Evolutionary conservation across 768 basidiomycete genomes (phyloP).

Genomic region (Tephrocybe sp.): DNA sequence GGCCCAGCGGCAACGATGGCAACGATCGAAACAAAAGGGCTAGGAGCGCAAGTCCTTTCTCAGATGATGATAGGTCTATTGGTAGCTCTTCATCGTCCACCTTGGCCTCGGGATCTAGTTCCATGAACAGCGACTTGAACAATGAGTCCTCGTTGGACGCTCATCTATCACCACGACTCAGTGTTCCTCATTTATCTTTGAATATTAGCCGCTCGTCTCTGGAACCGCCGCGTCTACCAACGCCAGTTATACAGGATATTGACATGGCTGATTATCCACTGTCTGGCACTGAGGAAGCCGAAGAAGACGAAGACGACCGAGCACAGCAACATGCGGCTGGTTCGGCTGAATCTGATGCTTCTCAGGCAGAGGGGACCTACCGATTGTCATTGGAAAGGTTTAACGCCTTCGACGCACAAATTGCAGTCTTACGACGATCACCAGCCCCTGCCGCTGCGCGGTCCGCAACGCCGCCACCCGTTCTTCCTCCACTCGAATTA

Average conservation of each 20-base stretch:
- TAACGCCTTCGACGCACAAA: constrained; percentile 52
- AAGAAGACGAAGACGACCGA: constrained; percentile 20
- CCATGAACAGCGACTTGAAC: constrained; percentile 9
- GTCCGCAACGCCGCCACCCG: constrained; percentile 28
- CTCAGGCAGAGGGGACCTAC: constrained; percentile 32
- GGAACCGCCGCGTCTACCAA: constrained; percentile 37
- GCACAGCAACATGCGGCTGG: constrained; percentile 4
- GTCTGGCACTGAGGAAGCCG: constrained; percentile 10
- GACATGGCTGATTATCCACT: constrained; percentile 45
- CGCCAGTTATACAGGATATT: constrained; percentile 46
- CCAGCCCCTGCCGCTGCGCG: constrained; percentile 23
- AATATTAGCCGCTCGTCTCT: constrained; percentile 14
- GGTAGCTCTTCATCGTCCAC: constrained; percentile 35
- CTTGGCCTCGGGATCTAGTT: constrained; percentile 25
- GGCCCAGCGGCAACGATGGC: constrained; percentile 31
- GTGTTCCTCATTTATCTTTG: constrained; percentile 19
- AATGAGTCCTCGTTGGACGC: constrained; percentile 6
- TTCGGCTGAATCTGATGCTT: constrained; percentile 7
- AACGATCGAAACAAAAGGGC: constrained; percentile 58
- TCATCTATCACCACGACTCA: constrained; percentile 15
- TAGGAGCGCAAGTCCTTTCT: constrained; percentile 48
- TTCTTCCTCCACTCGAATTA: constrained; percentile 33
- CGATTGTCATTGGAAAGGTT: constrained; percentile 49
- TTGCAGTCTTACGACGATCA: constrained; percentile 43
- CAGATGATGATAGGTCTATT: constrained; percentile 32